Evolutionary conservation across 257 asterid genomes (phyloP).

Genomic region (Fraxinus americana): DNA sequence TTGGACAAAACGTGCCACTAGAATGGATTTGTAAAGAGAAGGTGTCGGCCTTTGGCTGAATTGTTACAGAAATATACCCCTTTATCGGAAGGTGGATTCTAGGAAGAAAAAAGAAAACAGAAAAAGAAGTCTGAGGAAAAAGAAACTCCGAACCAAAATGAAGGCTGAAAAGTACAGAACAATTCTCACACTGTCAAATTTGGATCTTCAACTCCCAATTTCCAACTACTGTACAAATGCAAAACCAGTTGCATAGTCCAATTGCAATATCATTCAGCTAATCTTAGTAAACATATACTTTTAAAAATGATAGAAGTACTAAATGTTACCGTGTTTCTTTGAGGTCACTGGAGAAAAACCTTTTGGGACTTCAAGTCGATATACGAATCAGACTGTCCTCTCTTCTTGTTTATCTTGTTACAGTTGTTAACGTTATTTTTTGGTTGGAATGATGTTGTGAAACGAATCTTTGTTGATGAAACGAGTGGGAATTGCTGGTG

Average conservation of each 20-base stretch:
- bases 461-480: slow-evolving; percentile 29
- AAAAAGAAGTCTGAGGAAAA: slow-evolving; percentile 23
- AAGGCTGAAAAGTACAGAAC: slow-evolving; percentile 12
- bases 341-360: no score
- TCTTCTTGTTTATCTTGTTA: slow-evolving; percentile 56
- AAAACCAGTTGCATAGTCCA: slow-evolving; percentile 8
- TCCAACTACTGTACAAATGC: slow-evolving; percentile 44
- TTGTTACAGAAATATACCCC: no score
- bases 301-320: neutral
- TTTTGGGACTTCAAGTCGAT: no score
- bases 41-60: no score
- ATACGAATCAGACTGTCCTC: slow-evolving; percentile 27
- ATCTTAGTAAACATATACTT: neutral
- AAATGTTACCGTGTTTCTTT: neutral
- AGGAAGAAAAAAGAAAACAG: slow-evolving; percentile 18
- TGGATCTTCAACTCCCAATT: slow-evolving; percentile 22
- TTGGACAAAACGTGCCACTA: no score
- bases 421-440: slow-evolving; percentile 32
- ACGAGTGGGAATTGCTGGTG: slow-evolving; percentile 14
- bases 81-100: no score
- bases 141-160: slow-evolving; percentile 20
- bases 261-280: neutral
- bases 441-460: slow-evolving; percentile 13
- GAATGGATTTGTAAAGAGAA: no score
- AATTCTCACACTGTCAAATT: slow-evolving; percentile 19